Conservation (phyloP, 129 eudicot genomes). For the carrot (Daucus carota) region DH1_v3.0 NC_030387.2:24952501-24953000, state of each 20-base stretch:
- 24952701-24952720: constrained; percentile 5
- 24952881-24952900: constrained; percentile 91
- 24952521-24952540: not conserved
- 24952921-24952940: constrained; percentile 70
- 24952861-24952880: constrained; percentile 89
- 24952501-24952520: not conserved
- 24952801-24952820: constrained; percentile 60
- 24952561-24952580: not conserved
- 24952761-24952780: constrained; percentile 92
- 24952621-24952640: not conserved
- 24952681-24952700: not conserved
- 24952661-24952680: not conserved
- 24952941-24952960: constrained; percentile 41
- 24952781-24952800: constrained; percentile 64
- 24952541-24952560: not conserved
- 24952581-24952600: not conserved
- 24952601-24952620: not conserved
- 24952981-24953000: not conserved
- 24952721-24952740: constrained; percentile 85
- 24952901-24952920: constrained; percentile 87
- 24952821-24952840: constrained; percentile 59
- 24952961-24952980: constrained; percentile 8
- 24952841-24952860: constrained; percentile 81
- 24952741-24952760: constrained; percentile 94
- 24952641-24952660: not conserved